A percentile compares a stretch with the other conserved stretches of the same genome.
phyloP scores from a whole-genome alignment of 768 basidiomycete species.

The Boletus rubescentipes region DNA sequence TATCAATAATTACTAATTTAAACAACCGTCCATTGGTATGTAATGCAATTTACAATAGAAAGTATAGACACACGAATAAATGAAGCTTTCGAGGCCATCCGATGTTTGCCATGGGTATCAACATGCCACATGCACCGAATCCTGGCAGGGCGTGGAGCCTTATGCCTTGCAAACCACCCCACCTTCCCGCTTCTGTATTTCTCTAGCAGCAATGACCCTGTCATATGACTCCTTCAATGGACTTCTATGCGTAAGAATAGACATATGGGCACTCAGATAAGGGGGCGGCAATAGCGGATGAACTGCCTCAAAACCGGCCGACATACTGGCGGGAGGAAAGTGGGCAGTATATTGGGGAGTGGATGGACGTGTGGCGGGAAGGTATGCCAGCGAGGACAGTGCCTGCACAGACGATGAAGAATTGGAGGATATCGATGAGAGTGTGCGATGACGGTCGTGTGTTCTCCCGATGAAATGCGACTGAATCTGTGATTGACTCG shows the following conservation, averaged over 20 bases:
- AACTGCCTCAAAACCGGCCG: conserved; percentile 54
- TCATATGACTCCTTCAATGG: conserved; percentile 73
- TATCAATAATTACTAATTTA: conserved; percentile 10
- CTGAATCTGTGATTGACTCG: conserved; percentile 38
- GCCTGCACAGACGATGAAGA: conserved; percentile 51
- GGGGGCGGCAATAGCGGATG: conserved; percentile 74
- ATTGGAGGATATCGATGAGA: conserved; percentile 53
- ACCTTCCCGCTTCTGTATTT: conserved; percentile 27
- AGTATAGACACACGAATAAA: conserved; percentile 28
- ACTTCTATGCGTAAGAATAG: conserved; percentile 60
- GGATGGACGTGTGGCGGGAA: conserved; percentile 41
- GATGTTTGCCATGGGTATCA: conserved; percentile 22
- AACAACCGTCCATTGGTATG: conserved; percentile 17
- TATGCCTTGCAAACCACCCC: neutral
- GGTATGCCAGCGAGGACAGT: conserved; percentile 54
- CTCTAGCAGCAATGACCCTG: conserved; percentile 59
- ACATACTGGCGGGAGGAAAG: conserved; percentile 64
- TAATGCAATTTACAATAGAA: conserved; percentile 25
- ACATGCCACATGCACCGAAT: conserved; percentile 1
- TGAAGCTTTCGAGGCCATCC: conserved; percentile 15
- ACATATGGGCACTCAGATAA: conserved; percentile 69
- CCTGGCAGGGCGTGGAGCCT: neutral
- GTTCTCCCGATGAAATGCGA: conserved; percentile 32
- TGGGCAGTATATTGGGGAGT: conserved; percentile 51
- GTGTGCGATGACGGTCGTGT: conserved; percentile 51